Evolutionary conservation across 768 basidiomycete genomes (phyloP), one percentile per base, ranked within the genome.

Genomic region (Amanita exitialis): DNA sequence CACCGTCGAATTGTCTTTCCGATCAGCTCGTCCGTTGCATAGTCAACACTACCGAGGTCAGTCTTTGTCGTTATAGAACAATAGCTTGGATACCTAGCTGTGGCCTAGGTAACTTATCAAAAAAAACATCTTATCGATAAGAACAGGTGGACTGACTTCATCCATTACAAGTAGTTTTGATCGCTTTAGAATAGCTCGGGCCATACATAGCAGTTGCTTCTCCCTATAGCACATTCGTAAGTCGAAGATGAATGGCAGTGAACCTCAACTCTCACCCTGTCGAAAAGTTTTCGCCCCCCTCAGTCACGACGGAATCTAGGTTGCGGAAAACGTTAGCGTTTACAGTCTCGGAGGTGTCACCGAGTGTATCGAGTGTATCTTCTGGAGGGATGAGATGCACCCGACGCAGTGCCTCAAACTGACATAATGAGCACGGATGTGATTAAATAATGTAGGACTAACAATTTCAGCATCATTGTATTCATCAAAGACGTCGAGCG

Each of bases 281-380:
- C 0, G 86, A 90, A 62, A 93, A 92, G 68, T 92, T 94, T 16
- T 94, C 91, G 15, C 88, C 89, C 1, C 86, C 87, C 67, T 93
- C 90, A 1, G 83, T 83, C 2, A 90, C 85, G 6, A 73, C 57
- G 0, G 81, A 84, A 54, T 90, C 86, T 5, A 90, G 68, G 58
- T 83, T 78, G 16, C 82, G 77, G 76, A 89, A 89, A 3, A 87
- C 77, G 53, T 91, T 91, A 27, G 62, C 71, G 54, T 91, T 91
- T 51, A 87, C 66, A 13, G 64, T 69, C 6, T 74, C 70, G 6
- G 64, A 63, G 10, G 65, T 71, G 54, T 77, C 76, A 27, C 66
- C 75, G 0, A 69, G 62, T 3, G 67, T 64, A 49, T 66, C 75
- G 0, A 69, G 62, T 3, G 67, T 64, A 49, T 77, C 80, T 43